Evolutionary conservation across 2,329 filamentous ascomycete species (phyloP), one percentile per base, ranked within the genome.

Genomic region (Neospermospora avenae): DNA sequence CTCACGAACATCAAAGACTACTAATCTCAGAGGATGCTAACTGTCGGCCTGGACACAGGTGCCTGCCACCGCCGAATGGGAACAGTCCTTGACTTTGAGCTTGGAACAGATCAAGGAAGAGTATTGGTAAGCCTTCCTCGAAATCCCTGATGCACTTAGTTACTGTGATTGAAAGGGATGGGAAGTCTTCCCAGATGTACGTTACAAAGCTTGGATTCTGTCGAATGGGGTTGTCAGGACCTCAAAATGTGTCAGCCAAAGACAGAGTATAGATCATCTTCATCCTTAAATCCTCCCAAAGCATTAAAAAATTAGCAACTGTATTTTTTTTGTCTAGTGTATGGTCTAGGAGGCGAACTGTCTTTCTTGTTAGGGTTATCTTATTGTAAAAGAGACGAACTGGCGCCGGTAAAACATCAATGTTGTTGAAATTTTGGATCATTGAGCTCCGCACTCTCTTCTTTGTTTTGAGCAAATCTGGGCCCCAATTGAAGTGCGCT

Each of bases 211-310:
- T 42, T 22, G 51, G 55, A 39, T 58, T 39, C 35, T 53, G 37
- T 31, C 45, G 39, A 22, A 65, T 39, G 3, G 77, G 77, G 60
- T 80, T 79, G 1, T 74, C 55, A 1, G 75, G 71, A 1, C 79
- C 78, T 58, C 76, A 81, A 14, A 81, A 67, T 3, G 74, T 73
- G 16, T 71, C 64, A 4, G 72, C 57, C 3, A 45, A 49, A 6
- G 41, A 55, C 31, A 60, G 46, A 8, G 58, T 60, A 18, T 60
- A 63, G 10, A 52, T 35, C 41, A 46, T 39, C 11, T 55, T 18
- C 25, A 63, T 20, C 57, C 58, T n/a, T n/a, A n/a, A n/a, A n/a
- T n/a, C n/a, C n/a, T n/a, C n/a, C n/a, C n/a, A n/a, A n/a, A n/a
- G n/a, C n/a, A n/a, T n/a, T n/a, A n/a, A n/a, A n/a, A n/a, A n/a